Conservation (phyloP, 345 rosid species). For the Diplotaxis tenuifolia region DNA sequence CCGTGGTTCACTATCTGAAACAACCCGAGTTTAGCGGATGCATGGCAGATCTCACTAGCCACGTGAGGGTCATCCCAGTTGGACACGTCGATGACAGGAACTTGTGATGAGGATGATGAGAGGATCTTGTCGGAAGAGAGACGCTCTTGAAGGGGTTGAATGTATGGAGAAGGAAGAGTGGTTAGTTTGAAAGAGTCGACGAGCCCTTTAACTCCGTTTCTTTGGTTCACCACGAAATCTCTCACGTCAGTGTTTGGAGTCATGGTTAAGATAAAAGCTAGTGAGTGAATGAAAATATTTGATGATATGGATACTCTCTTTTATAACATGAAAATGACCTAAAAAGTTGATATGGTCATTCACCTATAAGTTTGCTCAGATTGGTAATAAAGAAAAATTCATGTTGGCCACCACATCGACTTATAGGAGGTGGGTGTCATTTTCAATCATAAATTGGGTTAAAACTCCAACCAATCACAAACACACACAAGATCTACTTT, state of each 20-base stretch:
- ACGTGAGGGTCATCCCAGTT: constrained; percentile 23
- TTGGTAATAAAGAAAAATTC: background rate
- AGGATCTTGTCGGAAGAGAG: constrained; percentile 30
- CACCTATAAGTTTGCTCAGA: too few species aligned
- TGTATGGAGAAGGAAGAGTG: constrained; percentile 38
- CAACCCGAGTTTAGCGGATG: constrained; percentile 30
- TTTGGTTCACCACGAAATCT: constrained; percentile 46
- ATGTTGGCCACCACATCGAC: background rate
- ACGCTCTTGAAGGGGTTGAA: constrained; percentile 44
- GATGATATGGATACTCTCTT: background rate
- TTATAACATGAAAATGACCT: background rate
- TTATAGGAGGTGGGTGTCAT: too few species aligned
- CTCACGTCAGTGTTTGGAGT: background rate
- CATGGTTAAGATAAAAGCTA: background rate
- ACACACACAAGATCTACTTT: background rate
- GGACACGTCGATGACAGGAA: constrained; percentile 37
- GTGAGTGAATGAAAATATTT: background rate
- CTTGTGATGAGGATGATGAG: constrained; percentile 13
- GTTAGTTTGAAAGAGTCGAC: constrained; percentile 31
- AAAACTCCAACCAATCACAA: background rate
- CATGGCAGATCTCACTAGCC: constrained; percentile 26
- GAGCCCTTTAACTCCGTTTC: constrained; percentile 49
- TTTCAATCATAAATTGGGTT: background rate
- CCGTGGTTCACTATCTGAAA: constrained; percentile 40
- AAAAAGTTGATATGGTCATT: too few species aligned